Conservation (phyloP, 352 stramenopile species). For the Phytophthora aleatoria region DNA sequence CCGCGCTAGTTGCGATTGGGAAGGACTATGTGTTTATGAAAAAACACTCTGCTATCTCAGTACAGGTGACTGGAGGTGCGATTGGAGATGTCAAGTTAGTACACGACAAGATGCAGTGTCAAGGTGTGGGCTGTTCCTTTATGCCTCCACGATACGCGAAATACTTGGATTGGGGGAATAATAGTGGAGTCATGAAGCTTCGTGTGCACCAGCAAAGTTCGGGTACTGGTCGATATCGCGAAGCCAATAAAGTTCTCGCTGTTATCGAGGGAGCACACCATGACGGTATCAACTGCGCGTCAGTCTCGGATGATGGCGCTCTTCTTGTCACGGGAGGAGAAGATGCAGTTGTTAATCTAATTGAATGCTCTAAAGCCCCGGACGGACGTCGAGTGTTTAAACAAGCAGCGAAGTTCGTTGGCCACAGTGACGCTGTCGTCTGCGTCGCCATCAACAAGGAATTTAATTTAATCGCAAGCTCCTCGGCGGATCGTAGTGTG, state of each 20-base stretch:
- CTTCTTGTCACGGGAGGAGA: conserved; percentile 68
- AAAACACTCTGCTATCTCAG: conserved; percentile 39
- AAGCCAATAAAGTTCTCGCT: conserved; percentile 67
- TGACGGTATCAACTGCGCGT: conserved; percentile 55
- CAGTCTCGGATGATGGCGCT: conserved; percentile 62
- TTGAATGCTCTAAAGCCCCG: conserved; percentile 61
- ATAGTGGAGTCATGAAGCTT: conserved; percentile 65
- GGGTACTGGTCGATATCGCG: conserved; percentile 47
- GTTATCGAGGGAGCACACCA: conserved; percentile 72
- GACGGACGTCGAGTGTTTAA: conserved; percentile 68
- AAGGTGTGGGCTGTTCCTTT: conserved; percentile 50
- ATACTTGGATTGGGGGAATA: conserved; percentile 67
- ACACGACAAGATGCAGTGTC: conserved; percentile 70
- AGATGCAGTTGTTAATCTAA: conserved; percentile 74
- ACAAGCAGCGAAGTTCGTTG: conserved; percentile 70
- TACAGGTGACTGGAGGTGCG: conserved; percentile 43
- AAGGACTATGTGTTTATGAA: conserved; percentile 83
- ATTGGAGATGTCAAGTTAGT: conserved; percentile 63
- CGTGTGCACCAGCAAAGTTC: conserved; percentile 49
- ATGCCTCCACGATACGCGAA: conserved; percentile 76
- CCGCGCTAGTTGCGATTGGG: conserved; percentile 69
- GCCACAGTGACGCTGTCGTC: conserved; percentile 61
- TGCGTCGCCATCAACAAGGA: conserved; percentile 77
- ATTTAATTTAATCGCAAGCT: conserved; percentile 73
- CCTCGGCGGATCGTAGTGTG: conserved; percentile 55